Base-by-base conservation (phyloP, 2,329 filamentous ascomycete species). In the Ilyonectria destructans region DNA sequence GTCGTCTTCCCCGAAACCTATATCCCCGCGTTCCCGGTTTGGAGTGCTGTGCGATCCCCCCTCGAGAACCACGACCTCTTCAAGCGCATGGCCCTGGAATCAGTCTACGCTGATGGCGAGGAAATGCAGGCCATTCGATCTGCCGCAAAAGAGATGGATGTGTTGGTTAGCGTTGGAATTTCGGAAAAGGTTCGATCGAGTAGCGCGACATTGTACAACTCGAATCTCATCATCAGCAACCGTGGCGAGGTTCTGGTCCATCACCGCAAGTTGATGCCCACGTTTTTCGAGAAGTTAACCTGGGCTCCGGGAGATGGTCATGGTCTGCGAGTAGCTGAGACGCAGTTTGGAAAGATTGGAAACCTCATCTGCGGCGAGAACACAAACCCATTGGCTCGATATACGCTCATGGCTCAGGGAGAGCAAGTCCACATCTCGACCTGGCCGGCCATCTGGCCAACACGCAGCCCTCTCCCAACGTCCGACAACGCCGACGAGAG, bases 371-470 rank as follows among this genome's bases (percentile, higher is more conserved):
- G 87, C 69, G 87, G 87, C 2, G 87, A 89, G 75, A 89, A 89
- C 56, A 89, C 86, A 0, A 89, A 89, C 67, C 87, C 87, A 0
- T 74, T 89, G 0, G 87, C 87, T 1, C 75, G 85, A 15, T 89
- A 86, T 69, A 70, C 82, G 0, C 73, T 89, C 2, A 88, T 88
- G 79, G 84, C 86, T 0, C 86, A 89, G 68, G 85, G 84, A 1
- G 86, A 89, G 71, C 84, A 89, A 66, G 74, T 89, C 13, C 87
- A 89, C 73, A 84, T 89, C 21, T 86, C 84, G 0, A 85, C 83
- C 0, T 89, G 87, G 87, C 88, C 87, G 3, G 82, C 86, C 0
- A 80, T 87, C 1, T 89, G 86, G 86, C 87, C 87, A 3, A 89
- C 85, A 0, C 75, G 82, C 31, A 12, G 8, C 31, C 31, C 31